Base-by-base conservation (phyloP, 768 basidiomycete genomes). In the Suillus luteus region DNA sequence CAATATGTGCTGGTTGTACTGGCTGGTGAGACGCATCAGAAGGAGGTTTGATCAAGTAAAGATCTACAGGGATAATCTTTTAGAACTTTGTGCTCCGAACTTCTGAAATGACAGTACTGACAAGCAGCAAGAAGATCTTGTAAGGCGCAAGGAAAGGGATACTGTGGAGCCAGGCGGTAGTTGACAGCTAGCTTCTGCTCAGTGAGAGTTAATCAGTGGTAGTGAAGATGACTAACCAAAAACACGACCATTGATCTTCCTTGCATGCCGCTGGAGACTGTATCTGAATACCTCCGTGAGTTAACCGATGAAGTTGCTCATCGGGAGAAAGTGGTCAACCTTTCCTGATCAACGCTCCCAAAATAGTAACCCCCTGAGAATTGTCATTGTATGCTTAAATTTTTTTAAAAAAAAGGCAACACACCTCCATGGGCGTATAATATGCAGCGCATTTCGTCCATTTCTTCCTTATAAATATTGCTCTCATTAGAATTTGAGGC, bases 141-240 rank as follows among this genome's bases (percentile, higher is more conserved):
- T 8, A 98, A 76, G 1, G 90, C 93, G 67, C 93, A 94, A 15
- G 96, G 96, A 73, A 97, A 98, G 1, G 96, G 96, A 69, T 96
- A 99, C 76, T 98, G 96, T 0, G 96, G 96, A 15, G 96, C 91
- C n/a, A 96, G 85, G 44, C 91, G 85, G 70, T 93, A 93, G 66
- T 91, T 90, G 61, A 93, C 81, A 63, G 90, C 90, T 91, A 64
- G 12, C 38, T 15, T 59, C 67, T 69, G 67, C 61, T 76, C 35
- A 48, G 60, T 43, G n/a, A 57, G 66, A 24, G 63, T 46, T 10
- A 55, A 15, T 37, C 43, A 15, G 37, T 48, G 58, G 2, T 22
- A 10, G 22, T 8, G 4, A 43, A 19, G 35, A 64, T 27, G 24
- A 71, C 82, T 48, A 70, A 87, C 89, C 86, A 69, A 96, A 93